These are phyloP conservation scores for Pichia heedii DNA, from an alignment of 805 yeast species.

Conservation along the genomic window DNA sequence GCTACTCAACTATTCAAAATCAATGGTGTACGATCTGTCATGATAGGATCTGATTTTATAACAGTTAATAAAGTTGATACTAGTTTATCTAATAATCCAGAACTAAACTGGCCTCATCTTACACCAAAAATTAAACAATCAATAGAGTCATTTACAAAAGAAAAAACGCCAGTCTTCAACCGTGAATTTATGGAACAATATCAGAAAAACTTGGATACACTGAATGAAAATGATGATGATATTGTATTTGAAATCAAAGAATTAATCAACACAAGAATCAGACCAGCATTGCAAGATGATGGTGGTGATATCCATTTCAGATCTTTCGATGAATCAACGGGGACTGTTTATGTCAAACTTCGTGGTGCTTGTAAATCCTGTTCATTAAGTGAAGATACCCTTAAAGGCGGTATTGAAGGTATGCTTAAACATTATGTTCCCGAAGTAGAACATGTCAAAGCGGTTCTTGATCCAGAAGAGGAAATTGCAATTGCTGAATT, in stretches of 20 bases:
- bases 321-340: constrained; percentile 44
- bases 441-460: constrained; percentile 50
- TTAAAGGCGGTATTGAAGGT: constrained; percentile 60
- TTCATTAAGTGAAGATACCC: constrained; percentile 55
- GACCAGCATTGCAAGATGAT: constrained; percentile 69
- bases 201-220: constrained; percentile 20
- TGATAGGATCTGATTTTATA: constrained; percentile 68
- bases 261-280: constrained; percentile 56
- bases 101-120: constrained; percentile 25
- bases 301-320: constrained; percentile 71
- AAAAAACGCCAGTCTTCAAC: constrained; percentile 21
- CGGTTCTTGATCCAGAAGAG: constrained; percentile 31
- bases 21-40: constrained; percentile 57
- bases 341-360: constrained; percentile 49
- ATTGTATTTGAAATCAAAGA: constrained; percentile 60
- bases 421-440: constrained; percentile 65
- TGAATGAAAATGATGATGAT: constrained; percentile 55
- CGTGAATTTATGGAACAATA: constrained; percentile 17
- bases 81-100: constrained; percentile 24
- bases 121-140: constrained; percentile 20
- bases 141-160: constrained; percentile 20
- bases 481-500: constrained; percentile 66
- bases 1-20: constrained; percentile 51
- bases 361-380: constrained; percentile 72
- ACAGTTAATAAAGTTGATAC: constrained; percentile 52